Evolutionary conservation across 371 early-diverging fungal species (phyloP).

Genomic region (Rhizomucor miehei): DNA sequence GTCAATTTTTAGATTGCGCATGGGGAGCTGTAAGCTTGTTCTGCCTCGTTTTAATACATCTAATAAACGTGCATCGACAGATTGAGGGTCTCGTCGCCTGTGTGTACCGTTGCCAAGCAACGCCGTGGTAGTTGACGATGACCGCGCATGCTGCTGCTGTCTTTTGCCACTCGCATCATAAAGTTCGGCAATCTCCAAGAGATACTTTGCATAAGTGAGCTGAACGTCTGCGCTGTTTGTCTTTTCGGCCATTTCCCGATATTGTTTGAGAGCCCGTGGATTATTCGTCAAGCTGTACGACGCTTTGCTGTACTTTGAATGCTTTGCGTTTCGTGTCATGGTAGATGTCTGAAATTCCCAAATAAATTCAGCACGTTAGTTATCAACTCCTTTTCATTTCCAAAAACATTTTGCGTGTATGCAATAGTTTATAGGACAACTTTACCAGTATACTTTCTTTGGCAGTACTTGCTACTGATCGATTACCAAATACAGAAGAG

Average conservation of each 20-base stretch:
- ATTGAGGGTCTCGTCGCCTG: not conserved
- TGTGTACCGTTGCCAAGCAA: too few relatives aligned
- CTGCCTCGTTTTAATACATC: slow-evolving; percentile 11
- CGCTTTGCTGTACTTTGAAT: slow-evolving; percentile 25
- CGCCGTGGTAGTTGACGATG: not conserved
- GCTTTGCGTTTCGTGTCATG: slow-evolving; percentile 5
- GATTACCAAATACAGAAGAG: slow-evolving; percentile 5
- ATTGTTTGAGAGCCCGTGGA: slow-evolving; percentile 49
- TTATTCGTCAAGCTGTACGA: slow-evolving; percentile 55
- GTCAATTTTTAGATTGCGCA: not conserved
- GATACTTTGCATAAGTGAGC: slow-evolving; percentile 76
- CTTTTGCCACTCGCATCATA: slow-evolving; percentile 7
- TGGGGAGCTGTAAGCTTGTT: slow-evolving; percentile 2
- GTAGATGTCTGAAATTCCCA: slow-evolving; percentile 9
- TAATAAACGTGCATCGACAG: not conserved
- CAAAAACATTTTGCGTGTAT: too few relatives aligned
- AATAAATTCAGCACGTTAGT: not conserved
- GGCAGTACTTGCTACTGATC: slow-evolving; percentile 8
- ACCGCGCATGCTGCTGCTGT: not conserved
- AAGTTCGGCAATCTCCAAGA: slow-evolving; percentile 49
- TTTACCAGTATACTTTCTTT: slow-evolving; percentile 11
- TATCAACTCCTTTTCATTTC: not conserved
- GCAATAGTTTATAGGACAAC: too few relatives aligned
- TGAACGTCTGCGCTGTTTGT: slow-evolving; percentile 74
- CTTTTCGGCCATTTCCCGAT: slow-evolving; percentile 68